These are phyloP conservation scores for Fusarium guadeloupense DNA, from an alignment of 2,329 filamentous ascomycete genomes.

Conservation along the genomic window DNA sequence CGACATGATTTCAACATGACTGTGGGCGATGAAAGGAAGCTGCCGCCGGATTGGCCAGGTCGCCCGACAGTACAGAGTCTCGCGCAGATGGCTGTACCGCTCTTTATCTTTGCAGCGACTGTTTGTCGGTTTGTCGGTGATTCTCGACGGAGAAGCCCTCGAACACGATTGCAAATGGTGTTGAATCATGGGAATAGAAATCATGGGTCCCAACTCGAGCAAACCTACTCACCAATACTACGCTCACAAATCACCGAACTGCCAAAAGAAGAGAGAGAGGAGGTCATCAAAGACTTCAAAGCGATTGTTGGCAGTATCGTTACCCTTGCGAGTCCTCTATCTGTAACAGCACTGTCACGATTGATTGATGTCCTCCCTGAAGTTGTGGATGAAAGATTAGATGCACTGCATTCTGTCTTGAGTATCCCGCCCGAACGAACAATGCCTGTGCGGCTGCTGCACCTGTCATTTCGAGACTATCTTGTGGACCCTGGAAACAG, in stretches of 20 bases:
- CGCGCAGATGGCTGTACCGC: too few relatives aligned
- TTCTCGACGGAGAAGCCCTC: too few relatives aligned
- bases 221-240: not conserved
- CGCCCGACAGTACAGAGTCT: too few relatives aligned
- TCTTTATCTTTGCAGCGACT: too few relatives aligned
- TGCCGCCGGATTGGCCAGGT: constrained; percentile 29
- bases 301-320: constrained; percentile 2
- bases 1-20: too few relatives aligned
- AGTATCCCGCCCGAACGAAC: not conserved
- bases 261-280: not conserved
- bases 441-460: too few relatives aligned
- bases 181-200: not conserved
- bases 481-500: too few relatives aligned
- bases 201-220: not conserved
- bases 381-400: not conserved
- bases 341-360: constrained; percentile 1
- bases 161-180: too few relatives aligned
- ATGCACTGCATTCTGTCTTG: constrained; percentile 2
- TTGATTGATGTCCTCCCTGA: not conserved
- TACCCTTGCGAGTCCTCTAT: constrained; percentile 5
- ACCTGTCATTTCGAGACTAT: constrained; percentile 53
- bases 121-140: too few relatives aligned
- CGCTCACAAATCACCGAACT: not conserved
- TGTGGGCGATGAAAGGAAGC: too few relatives aligned
- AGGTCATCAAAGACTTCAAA: constrained; percentile 1